Percentiles rank a stretch among this genome's conserved stretches.
phyloP scores from a whole-genome alignment of 2,329 filamentous ascomycete species.

The Diaporthe ilicicola region DNA sequence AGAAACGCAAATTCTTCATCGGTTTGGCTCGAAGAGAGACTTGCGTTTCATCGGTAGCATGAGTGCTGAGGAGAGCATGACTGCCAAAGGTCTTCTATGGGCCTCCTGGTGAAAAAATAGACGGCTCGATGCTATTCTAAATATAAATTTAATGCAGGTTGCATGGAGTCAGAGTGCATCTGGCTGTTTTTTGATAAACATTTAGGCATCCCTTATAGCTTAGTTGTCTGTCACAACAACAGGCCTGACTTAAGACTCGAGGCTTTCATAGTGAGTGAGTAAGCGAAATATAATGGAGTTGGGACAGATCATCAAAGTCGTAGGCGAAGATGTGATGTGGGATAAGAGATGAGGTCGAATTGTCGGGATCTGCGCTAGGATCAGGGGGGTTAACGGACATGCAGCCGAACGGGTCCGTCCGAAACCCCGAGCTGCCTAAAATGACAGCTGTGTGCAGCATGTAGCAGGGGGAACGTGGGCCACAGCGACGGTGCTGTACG shows the following conservation, averaged over 20 bases:
- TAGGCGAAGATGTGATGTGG: neutral
- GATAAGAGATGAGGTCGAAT: neutral
- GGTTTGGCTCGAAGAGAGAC: too few species aligned
- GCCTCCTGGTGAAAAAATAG: too few species aligned
- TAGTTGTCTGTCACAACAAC: neutral
- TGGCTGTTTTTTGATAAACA: neutral
- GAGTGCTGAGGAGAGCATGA: too few species aligned
- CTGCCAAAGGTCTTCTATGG: too few species aligned
- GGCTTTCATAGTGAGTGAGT: too few species aligned
- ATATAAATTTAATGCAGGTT: neutral
- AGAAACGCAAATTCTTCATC: too few species aligned
- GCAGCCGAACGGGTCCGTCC: conserved; percentile 18
- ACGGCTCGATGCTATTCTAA: neutral
- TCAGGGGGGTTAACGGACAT: conserved; percentile 3
- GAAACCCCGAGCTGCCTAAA: conserved; percentile 9
- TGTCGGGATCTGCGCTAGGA: conserved; percentile 12
- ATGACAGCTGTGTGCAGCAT: conserved; percentile 13
- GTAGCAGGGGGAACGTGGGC: neutral
- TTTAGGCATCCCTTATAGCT: neutral
- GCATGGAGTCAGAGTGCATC: neutral
- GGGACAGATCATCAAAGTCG: neutral
- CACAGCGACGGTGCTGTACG: neutral
- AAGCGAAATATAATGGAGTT: neutral
- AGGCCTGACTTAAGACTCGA: neutral
- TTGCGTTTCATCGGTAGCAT: too few species aligned